phyloP scores from a whole-genome alignment of 768 basidiomycete species.

The Phylloporus scabripes region DNA sequence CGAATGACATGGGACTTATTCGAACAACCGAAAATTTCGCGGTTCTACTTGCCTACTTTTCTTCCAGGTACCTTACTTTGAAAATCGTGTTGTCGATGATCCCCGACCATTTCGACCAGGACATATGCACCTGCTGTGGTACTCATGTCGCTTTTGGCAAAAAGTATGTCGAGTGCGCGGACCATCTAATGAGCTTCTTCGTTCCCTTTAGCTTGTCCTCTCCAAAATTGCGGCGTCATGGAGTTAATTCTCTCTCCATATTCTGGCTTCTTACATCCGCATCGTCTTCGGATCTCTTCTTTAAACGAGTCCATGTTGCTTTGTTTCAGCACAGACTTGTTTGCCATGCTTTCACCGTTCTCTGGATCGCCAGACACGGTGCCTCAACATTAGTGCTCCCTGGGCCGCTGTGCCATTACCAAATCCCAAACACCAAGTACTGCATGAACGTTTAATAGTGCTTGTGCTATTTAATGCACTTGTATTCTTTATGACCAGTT shows the following conservation, averaged over 20 bases:
- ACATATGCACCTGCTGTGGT: constrained; percentile 15
- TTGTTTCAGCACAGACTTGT: constrained; percentile 21
- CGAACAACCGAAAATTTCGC: constrained; percentile 11
- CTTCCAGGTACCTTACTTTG: constrained; percentile 15
- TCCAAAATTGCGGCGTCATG: constrained; percentile 16
- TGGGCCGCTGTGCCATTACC: constrained; percentile 18
- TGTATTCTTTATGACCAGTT: constrained; percentile 32
- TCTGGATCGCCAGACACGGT: constrained; percentile 32
- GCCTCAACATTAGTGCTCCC: constrained; percentile 25
- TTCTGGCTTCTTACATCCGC: constrained; percentile 21
- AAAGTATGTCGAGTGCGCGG: constrained; percentile 11
- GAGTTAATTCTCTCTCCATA: constrained; percentile 11
- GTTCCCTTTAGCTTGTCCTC: constrained; percentile 17
- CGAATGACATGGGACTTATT: constrained; percentile 16
- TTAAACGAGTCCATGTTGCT: constrained; percentile 35
- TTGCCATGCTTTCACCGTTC: constrained; percentile 19
- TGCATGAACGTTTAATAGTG: constrained; percentile 29
- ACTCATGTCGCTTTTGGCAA: constrained; percentile 13
- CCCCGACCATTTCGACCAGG: constrained; percentile 10
- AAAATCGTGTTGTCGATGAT: background rate
- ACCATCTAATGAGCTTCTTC: background rate
- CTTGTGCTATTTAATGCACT: constrained; percentile 30
- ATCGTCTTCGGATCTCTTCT: constrained; percentile 33
- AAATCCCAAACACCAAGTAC: constrained; percentile 31
- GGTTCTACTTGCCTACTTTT: constrained; percentile 20